Evolutionary conservation across 2,329 filamentous ascomycete species (phyloP), one percentile per base, ranked within the genome.

Genomic region (Phyllosticta capitalensis): DNA sequence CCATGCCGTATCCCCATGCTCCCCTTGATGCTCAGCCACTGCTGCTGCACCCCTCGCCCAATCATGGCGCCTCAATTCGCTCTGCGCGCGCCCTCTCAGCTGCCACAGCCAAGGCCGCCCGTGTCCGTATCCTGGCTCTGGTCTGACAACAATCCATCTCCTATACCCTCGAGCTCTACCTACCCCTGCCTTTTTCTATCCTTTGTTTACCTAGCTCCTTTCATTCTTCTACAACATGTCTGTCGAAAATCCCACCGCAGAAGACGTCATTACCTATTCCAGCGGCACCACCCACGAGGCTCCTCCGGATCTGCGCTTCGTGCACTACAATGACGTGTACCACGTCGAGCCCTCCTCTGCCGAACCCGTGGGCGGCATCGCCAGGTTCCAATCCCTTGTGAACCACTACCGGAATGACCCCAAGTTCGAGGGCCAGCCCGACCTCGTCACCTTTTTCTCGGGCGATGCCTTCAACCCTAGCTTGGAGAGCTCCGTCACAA

Each of bases 301-400:
- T 52, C 71, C 78, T 50, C 88, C 90, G 52, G 87, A 90, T 70
- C 75, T 96, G 55, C 85, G 91, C n/a, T 74, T 96, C 59, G 71
- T 95, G 30, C 92, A 96, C 75, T 96, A 88, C 79, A 96, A 96
- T 73, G 91, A 96, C 74, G 91, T 96, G 62, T 96, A 96, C 72
- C 92, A 96, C 67, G 83, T 96, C 58, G 90, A 95, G 73, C 66
- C 81, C 53, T 78, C 79, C 1, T 91, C 89, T 24, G 84, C 87
- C 17, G 90, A 95, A 69, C 92, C 92, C 1, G 84, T 91, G 1
- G 92, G 92, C 26, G 92, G 92, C 19, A 81, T 88, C 50, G 79
- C 89, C 28, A 82, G 92, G 54, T 96, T 96, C 74, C 86, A 94
- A 70, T 87, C 85, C 3, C 76, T 94, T 24, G 80, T 87, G 64